These are phyloP conservation scores for Schwanniomyces sp. DNA, from an alignment of 805 yeast genomes.

Conservation along the genomic window DNA sequence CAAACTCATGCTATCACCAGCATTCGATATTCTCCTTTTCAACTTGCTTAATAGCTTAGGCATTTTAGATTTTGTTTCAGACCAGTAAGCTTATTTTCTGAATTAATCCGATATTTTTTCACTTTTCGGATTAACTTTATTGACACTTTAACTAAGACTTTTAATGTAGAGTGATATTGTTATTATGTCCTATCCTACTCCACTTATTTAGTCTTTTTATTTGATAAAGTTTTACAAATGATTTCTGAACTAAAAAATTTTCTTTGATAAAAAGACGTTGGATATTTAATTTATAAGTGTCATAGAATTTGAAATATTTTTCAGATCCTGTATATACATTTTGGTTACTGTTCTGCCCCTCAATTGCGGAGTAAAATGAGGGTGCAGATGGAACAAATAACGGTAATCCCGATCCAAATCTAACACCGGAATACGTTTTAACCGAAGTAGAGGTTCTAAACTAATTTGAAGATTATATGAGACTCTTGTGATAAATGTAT, in stretches of 20 bases:
- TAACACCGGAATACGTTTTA: background rate
- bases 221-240: background rate
- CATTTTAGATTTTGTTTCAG: background rate
- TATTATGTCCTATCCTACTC: background rate
- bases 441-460: background rate
- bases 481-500: too few relatives aligned
- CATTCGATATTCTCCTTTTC: conserved; percentile 1
- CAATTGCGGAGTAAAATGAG: background rate
- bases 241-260: background rate
- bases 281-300: background rate
- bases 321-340: background rate
- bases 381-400: background rate
- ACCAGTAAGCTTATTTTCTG: background rate
- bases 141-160: too few relatives aligned
- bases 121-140: background rate
- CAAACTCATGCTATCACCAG: conserved; percentile 7
- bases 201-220: background rate
- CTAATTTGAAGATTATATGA: too few relatives aligned
- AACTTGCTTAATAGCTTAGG: conserved; percentile 1
- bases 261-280: background rate
- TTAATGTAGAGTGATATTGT: too few relatives aligned
- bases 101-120: background rate
- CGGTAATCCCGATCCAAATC: background rate
- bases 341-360: background rate
- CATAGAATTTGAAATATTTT: background rate